These are phyloP conservation scores for Aurantiochytrium sp. DNA, from an alignment of 108 stramenopile species.

Conservation along the genomic window DNA sequence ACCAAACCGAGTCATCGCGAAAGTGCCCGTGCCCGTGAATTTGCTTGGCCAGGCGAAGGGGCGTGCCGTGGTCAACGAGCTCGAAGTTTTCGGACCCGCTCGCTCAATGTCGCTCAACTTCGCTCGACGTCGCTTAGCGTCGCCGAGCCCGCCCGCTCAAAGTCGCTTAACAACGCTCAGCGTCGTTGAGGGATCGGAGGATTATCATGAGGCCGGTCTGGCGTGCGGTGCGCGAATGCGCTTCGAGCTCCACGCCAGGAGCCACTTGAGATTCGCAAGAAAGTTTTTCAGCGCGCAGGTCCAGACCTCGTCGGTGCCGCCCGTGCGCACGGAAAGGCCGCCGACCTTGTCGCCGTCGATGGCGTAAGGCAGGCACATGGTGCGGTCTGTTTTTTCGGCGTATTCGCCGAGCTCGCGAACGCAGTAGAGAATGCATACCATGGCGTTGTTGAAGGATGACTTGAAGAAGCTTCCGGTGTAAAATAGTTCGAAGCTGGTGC, in stretches of 20 bases:
- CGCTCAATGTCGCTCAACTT: no score
- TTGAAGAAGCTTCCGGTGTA: conserved; percentile 46
- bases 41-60: no score
- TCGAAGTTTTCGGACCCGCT: no score
- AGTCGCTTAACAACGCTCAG: no score
- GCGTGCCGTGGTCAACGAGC: no score
- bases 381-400: conserved; percentile 44
- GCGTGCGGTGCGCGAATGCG: neutral
- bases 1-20: no score
- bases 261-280: conserved; percentile 55
- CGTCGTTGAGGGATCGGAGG: no score
- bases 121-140: no score
- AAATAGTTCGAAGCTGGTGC: conserved; percentile 40
- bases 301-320: conserved; percentile 45
- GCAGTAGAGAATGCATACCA: conserved; percentile 49
- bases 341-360: conserved; percentile 48
- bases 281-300: conserved; percentile 54
- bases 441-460: conserved; percentile 47
- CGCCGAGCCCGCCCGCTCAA: no score
- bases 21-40: no score
- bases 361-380: conserved; percentile 43
- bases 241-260: conserved; percentile 51
- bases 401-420: conserved; percentile 43
- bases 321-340: conserved; percentile 36
- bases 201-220: no score